Conservation (phyloP, 306 rosid genomes). For the Prunus padus region DNA sequence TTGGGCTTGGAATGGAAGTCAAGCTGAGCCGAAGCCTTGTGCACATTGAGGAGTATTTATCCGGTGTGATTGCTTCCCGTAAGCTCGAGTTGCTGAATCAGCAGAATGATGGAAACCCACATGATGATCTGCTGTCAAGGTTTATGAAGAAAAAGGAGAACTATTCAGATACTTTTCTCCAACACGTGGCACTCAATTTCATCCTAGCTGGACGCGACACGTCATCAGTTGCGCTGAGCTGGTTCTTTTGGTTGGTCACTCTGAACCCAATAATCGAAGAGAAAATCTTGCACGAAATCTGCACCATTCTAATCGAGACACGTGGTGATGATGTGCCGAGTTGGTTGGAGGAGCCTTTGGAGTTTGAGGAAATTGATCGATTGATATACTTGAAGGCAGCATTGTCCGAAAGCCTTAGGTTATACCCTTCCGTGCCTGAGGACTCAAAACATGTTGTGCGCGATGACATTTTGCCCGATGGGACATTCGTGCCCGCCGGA, state of each 20-base stretch:
- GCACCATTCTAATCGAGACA: constrained; percentile 57
- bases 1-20: constrained; percentile 85
- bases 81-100: constrained; percentile 71
- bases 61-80: constrained; percentile 68
- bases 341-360: constrained; percentile 67
- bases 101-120: constrained; percentile 58
- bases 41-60: constrained; percentile 65
- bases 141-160: constrained; percentile 83
- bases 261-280: constrained; percentile 65
- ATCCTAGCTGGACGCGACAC: constrained; percentile 98
- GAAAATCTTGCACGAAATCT: constrained; percentile 54
- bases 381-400: constrained; percentile 74
- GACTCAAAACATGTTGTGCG: constrained; percentile 77
- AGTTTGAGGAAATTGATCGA: constrained; percentile 78
- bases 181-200: constrained; percentile 83
- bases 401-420: constrained; percentile 68
- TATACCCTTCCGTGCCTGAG: constrained; percentile 88
- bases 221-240: constrained; percentile 71
- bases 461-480: constrained; percentile 74
- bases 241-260: constrained; percentile 84
- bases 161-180: constrained; percentile 67
- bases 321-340: constrained; percentile 49
- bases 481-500: constrained; percentile 79
- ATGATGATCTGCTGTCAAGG: constrained; percentile 77
- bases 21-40: constrained; percentile 76